Evolutionary conservation across 164 flowering plant genomes (phyloP).

Genomic region (Cinnamomum micranthum): DNA sequence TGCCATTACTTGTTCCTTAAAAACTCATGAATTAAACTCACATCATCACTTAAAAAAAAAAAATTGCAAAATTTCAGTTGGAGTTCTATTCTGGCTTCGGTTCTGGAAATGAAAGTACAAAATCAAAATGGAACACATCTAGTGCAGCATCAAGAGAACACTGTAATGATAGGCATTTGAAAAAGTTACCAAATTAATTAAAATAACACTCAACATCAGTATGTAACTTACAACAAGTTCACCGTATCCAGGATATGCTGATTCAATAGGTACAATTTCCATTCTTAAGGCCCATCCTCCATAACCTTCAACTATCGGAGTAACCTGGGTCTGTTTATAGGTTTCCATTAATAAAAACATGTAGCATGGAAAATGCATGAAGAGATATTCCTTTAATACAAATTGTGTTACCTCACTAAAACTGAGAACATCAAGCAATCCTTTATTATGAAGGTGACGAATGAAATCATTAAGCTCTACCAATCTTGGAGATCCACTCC

Average conservation of each 20-base stretch:
- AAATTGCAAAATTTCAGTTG: no score
- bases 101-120: background rate
- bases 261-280: conserved; percentile 97
- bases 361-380: conserved; percentile 7
- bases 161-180: background rate
- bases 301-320: conserved; percentile 98
- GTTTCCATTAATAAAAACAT: background rate
- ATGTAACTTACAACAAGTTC: conserved; percentile 86
- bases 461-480: conserved; percentile 81
- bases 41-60: no score
- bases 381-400: background rate
- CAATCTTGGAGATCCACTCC: conserved; percentile 89
- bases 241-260: conserved; percentile 99
- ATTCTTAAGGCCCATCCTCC: conserved; percentile 97
- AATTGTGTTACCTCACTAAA: conserved; percentile 75
- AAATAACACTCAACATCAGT: background rate
- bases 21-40: background rate
- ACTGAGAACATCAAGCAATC: conserved; percentile 85
- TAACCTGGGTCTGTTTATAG: conserved; percentile 76
- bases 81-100: no score
- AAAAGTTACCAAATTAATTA: background rate
- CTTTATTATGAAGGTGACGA: conserved; percentile 72
- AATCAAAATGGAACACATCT: background rate
- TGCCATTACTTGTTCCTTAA: background rate
- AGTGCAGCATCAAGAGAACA: background rate